Evolutionary conservation across 345 rosid genomes (phyloP), one percentile per base, ranked within the genome.

Genomic region (Eucalyptus tenuipes): DNA sequence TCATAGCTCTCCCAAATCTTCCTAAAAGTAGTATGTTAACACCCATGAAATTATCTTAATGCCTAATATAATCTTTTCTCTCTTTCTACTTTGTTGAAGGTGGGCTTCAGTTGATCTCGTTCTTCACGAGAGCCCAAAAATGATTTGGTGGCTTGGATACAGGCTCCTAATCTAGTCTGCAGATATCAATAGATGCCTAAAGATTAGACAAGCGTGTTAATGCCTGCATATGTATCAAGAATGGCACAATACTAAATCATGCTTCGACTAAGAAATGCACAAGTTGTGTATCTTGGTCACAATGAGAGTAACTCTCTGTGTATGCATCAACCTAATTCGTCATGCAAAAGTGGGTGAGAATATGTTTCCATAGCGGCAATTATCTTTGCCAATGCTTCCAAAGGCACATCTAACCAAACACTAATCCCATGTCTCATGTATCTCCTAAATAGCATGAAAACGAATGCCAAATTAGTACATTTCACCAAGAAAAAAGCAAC

Each of bases 331-430:
- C 97, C 96, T 25, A 95, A 87, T 89, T 94, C 95, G 20, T 93
- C 89, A 89, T 94, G 94, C 92, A 97, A 90, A 92, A 98, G 92
- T 88, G 99, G 99, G 50, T 95, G 94, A 89, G 99, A 95, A 88
- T 89, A 42, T 48, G 98, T 97, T 88, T 99, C 99, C n/a, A 97
- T 97, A 53, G 97, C 94, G 12, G 95, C 95, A 81, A 98, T 98
- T 91, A 99, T 95, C 64, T 90, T 92, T 20, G 98, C 98, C 89
- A 98, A 95, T 80, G 99, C 99, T 91, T 96, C 96, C 89, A 98
- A 89, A 88, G 99, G 99, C 89, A 96, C 99, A 93, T 98, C 99
- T 90, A 98, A 89, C 97, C 98, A 98, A 79, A 98, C 95, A 90
- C 93, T 94, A 89, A 98, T 91, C 47, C 99, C 99, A 89, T 93